phyloP scores from a whole-genome alignment of 495 filamentous ascomycete genomes.

The Aspergillus biplanus region DNA sequence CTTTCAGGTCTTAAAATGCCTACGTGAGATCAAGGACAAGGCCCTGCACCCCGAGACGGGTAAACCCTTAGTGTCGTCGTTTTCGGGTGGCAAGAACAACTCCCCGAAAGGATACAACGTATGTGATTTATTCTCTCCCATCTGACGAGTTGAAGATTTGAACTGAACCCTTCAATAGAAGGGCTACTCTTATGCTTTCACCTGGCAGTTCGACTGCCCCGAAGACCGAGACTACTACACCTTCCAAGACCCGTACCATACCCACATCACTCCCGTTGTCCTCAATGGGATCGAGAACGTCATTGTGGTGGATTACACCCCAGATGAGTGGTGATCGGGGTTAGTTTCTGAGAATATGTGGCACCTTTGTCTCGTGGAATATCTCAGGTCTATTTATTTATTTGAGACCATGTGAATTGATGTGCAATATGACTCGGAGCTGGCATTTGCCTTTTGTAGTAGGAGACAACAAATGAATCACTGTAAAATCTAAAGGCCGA shows the following conservation, averaged over 20 bases:
- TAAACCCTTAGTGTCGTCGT: background rate
- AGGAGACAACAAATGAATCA: no score
- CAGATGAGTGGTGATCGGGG: background rate
- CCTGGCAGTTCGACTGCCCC: conserved; percentile 3
- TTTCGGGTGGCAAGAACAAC: conserved; percentile 5
- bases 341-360: background rate
- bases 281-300: conserved; percentile 6
- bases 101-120: conserved; percentile 1
- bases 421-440: no score
- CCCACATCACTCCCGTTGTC: background rate
- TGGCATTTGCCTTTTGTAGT: no score
- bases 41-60: conserved; percentile 3
- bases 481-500: no score
- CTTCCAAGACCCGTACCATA: conserved; percentile 2
- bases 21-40: conserved; percentile 9
- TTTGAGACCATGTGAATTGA: background rate
- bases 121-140: background rate
- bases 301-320: conserved; percentile 2
- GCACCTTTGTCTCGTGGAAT: background rate
- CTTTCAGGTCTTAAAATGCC: background rate
- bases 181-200: background rate
- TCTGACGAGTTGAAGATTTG: background rate
- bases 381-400: background rate
- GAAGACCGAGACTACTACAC: conserved; percentile 9
- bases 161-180: background rate